Evolutionary conservation across 352 stramenopile species (phyloP).

Genomic region (Phytophthora colocasiae): DNA sequence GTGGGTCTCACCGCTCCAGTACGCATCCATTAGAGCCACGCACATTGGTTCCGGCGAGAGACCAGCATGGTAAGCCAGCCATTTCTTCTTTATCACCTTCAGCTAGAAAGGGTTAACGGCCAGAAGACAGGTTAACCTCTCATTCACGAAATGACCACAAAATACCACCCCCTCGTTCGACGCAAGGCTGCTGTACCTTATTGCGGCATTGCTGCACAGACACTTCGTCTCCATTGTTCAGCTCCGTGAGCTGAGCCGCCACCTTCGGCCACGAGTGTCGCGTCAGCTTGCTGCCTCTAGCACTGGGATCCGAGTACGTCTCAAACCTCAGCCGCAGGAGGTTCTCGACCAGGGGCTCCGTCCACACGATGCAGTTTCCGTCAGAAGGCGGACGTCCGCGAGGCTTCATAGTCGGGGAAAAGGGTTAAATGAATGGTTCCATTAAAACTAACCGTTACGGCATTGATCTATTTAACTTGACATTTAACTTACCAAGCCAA

Average conservation of each 20-base stretch:
- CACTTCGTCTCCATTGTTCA: conserved; percentile 11
- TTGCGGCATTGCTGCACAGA: conserved; percentile 34
- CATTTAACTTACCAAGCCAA: no score
- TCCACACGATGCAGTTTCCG: conserved; percentile 33
- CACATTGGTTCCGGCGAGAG: conserved; percentile 13
- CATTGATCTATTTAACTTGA: no score
- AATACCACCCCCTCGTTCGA: conserved; percentile 10
- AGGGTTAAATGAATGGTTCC: no score
- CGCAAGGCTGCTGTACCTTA: conserved; percentile 14
- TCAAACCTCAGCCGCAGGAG: conserved; percentile 31
- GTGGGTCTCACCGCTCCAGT: conserved; percentile 12
- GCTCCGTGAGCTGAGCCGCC: conserved; percentile 19
- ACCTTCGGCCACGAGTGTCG: conserved; percentile 22
- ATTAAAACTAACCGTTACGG: no score
- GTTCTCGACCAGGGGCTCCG: conserved; percentile 15
- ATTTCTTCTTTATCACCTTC: conserved; percentile 34
- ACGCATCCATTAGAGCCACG: conserved; percentile 24
- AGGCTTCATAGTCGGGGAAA: conserved; percentile 8
- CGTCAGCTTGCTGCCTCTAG: conserved; percentile 25
- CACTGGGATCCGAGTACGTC: conserved; percentile 22
- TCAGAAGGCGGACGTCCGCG: conserved; percentile 26
- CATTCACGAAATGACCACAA: conserved; percentile 1
- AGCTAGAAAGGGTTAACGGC: conserved; percentile 19
- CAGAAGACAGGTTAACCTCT: conserved; percentile 8
- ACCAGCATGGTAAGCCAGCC: conserved; percentile 26